Percentiles rank a stretch among this genome's conserved stretches.
phyloP scores from a whole-genome alignment of 805 yeast species.

The Diddensiella caesifluorescens region DNA sequence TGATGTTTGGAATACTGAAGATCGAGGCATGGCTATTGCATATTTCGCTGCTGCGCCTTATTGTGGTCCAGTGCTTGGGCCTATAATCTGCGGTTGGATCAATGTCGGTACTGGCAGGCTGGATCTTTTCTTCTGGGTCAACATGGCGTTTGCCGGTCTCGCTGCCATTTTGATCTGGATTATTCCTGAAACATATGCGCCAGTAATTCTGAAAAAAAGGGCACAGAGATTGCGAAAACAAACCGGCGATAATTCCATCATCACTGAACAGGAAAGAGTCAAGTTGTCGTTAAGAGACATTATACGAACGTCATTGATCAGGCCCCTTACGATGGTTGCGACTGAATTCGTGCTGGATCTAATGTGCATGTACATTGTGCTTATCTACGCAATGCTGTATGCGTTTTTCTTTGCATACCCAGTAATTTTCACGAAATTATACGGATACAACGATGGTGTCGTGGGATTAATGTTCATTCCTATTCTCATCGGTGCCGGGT shows the following conservation, averaged over 20 bases:
- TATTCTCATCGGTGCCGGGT: conserved; percentile 76
- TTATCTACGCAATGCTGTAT: conserved; percentile 83
- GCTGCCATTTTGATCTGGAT: conserved; percentile 62
- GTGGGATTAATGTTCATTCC: conserved; percentile 89
- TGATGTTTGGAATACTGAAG: conserved; percentile 75
- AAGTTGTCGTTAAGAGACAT: conserved; percentile 64
- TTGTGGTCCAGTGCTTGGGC: conserved; percentile 89
- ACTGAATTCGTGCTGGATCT: conserved; percentile 83
- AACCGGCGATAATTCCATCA: conserved; percentile 77
- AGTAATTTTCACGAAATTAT: conserved; percentile 65
- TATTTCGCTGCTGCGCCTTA: conserved; percentile 89
- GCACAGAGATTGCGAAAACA: conserved; percentile 68
- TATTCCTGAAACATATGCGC: conserved; percentile 93
- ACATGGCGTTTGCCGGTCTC: conserved; percentile 84
- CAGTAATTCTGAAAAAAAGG: conserved; percentile 68
- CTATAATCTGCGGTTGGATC: conserved; percentile 82
- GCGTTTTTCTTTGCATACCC: conserved; percentile 97
- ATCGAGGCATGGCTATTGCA: conserved; percentile 86
- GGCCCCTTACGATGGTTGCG: conserved; percentile 69
- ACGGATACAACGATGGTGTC: conserved; percentile 69
- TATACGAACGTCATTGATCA: conserved; percentile 57
- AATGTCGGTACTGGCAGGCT: conserved; percentile 56
- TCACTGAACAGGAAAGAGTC: conserved; percentile 95
- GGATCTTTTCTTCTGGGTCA: conserved; percentile 81
- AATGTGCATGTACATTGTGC: conserved; percentile 79